Conservation (phyloP, 192 early-diverging fungal species). For the Kickxella alabastrina region DNA sequence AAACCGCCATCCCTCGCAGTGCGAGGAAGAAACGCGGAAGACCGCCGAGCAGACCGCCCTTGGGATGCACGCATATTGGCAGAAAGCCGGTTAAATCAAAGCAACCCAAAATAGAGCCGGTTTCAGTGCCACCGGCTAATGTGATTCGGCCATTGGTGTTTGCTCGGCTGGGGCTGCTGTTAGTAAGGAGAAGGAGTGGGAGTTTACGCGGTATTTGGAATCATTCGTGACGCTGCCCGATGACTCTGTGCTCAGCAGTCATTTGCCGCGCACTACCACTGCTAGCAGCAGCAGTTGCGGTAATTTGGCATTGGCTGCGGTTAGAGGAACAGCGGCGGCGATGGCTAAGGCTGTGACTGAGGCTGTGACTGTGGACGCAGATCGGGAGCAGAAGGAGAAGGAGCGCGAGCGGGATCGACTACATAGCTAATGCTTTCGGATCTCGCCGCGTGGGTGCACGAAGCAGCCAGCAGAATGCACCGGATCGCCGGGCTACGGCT, state of each 20-base stretch:
- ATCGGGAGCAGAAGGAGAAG: not conserved
- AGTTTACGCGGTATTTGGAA: slow-evolving; percentile 21
- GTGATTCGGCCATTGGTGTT: slow-evolving; percentile 11
- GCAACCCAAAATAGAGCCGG: not conserved
- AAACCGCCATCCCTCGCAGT: no score
- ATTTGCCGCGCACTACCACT: slow-evolving; percentile 5
- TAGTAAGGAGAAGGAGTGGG: not conserved
- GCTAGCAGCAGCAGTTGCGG: slow-evolving; percentile 13
- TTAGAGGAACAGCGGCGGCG: not conserved
- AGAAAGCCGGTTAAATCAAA: not conserved
- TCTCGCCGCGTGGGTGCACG: slow-evolving; percentile 18
- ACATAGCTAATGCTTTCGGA: slow-evolving; percentile 10
- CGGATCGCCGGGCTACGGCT: slow-evolving; percentile 40
- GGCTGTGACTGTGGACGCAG: no score
- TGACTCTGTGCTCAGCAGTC: slow-evolving; percentile 24
- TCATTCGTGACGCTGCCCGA: slow-evolving; percentile 32
- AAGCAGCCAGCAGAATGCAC: slow-evolving; percentile 16
- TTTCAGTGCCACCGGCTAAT: not conserved
- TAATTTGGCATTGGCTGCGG: slow-evolving; percentile 7
- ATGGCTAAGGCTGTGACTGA: not conserved
- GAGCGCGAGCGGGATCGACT: no score
- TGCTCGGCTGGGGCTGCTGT: not conserved
- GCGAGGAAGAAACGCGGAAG: no score
- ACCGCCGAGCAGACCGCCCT: no score
- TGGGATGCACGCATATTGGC: no score